These are phyloP conservation scores for Epichloe gansuensis DNA, from an alignment of 2,329 filamentous ascomycete species.

Conservation along the genomic window DNA sequence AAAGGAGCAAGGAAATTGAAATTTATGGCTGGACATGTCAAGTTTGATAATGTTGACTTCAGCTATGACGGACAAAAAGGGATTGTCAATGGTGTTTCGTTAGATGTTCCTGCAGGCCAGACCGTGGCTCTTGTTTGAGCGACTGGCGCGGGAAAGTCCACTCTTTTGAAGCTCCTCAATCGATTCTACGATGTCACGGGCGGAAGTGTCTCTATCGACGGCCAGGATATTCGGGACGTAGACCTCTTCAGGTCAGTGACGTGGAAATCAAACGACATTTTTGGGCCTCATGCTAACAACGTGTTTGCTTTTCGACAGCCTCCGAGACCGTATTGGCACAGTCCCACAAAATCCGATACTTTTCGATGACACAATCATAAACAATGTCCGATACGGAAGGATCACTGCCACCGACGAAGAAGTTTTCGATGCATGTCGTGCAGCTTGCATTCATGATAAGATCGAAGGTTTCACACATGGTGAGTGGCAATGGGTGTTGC, in stretches of 20 bases:
- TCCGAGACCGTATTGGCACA: conserved; percentile 41
- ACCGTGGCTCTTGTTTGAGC: conserved; percentile 48
- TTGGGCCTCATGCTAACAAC: conserved; percentile 11
- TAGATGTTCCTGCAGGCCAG: conserved; percentile 36
- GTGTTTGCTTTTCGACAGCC: conserved; percentile 16
- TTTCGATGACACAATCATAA: conserved; percentile 46
- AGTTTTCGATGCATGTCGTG: conserved; percentile 39
- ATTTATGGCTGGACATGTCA: conserved; percentile 38
- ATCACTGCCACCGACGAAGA: conserved; percentile 42
- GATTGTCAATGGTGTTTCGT: conserved; percentile 40
- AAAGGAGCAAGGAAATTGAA: conserved; percentile 36
- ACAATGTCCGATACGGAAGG: conserved; percentile 45
- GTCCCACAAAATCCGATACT: conserved; percentile 43
- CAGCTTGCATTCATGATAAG: conserved; percentile 45
- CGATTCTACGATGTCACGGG: conserved; percentile 44
- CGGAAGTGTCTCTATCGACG: conserved; percentile 42
- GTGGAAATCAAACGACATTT: not conserved
- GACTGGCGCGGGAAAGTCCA: conserved; percentile 47
- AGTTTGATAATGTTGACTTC: conserved; percentile 43
- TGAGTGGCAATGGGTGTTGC: conserved; percentile 9
- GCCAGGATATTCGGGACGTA: conserved; percentile 42
- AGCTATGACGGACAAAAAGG: conserved; percentile 47
- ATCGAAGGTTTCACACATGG: conserved; percentile 40
- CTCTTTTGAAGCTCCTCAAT: conserved; percentile 43
- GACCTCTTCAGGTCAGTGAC: conserved; percentile 30